Percentiles rank a stretch among this genome's conserved stretches.
Conservation (phyloP, 257 asterid species). For the Forsythia viridissima region DNA sequence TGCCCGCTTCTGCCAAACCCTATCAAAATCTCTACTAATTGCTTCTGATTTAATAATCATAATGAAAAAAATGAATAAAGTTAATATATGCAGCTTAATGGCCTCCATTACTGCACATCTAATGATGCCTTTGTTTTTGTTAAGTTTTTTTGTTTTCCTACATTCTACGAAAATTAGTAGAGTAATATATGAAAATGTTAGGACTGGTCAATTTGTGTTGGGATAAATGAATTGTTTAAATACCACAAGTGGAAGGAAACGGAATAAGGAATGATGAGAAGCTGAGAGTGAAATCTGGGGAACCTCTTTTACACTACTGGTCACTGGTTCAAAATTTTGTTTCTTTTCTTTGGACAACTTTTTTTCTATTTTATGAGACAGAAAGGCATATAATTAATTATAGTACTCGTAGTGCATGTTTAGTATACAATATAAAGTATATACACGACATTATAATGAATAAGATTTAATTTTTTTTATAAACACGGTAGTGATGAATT, state of each 20-base stretch:
- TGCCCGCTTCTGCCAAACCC: constrained; percentile 45
- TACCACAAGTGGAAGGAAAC: constrained; percentile 14
- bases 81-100: constrained; percentile 24
- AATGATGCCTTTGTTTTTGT: background rate
- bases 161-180: background rate
- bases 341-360: too few relatives aligned
- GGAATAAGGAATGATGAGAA: constrained; percentile 21
- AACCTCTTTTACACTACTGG: too few relatives aligned
- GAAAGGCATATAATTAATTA: too few relatives aligned
- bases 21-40: constrained; percentile 1
- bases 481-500: too few relatives aligned
- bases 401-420: too few relatives aligned
- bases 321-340: too few relatives aligned
- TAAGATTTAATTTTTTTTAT: too few relatives aligned
- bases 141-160: background rate
- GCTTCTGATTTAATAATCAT: constrained; percentile 28
- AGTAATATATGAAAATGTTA: background rate
- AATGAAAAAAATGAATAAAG: constrained; percentile 20
- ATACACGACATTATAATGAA: too few relatives aligned
- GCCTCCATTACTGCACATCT: constrained; percentile 30
- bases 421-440: too few relatives aligned
- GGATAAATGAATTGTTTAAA: background rate
- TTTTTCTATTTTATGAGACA: too few relatives aligned
- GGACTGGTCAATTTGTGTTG: background rate
- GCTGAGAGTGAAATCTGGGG: constrained; percentile 39